Base-by-base conservation (phyloP, 2,329 filamentous ascomycete species). In the Pestalotiopsis sp. region DNA sequence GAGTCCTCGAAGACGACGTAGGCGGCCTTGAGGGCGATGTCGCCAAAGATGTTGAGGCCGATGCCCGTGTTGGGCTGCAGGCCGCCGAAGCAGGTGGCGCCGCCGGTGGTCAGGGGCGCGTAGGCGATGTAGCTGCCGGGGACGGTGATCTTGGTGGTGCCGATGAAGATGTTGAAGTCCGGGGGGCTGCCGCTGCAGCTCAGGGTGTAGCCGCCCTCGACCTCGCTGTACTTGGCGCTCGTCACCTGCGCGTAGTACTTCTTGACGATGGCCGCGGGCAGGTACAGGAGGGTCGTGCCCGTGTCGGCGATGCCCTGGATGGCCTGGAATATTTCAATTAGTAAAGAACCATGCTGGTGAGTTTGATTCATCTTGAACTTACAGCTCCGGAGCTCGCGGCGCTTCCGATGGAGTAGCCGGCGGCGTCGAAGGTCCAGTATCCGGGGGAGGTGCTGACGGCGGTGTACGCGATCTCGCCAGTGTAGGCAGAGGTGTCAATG, bases 401-500 rank as follows among this genome's bases (percentile, higher is more conserved):
- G 62, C 66, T 64, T 65, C 88, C 89, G 69, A 90, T 76, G 57
- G 79, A 78, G 79, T 88, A 91, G 62, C 85, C 86, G 36, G 83
- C 80, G 17, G 86, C 82, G 25, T 83, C 86, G 81, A 92, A 90
- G 65, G 84, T 81, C 90, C 90, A 92, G 82, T 87, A 91, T 14
- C 90, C 90, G 38, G 87, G 76, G 60, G 81, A 83, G 72, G 74
- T 82, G 78, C 90, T 85, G 67, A 90, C 87, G 14, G 84, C 75
- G 49, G 85, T 78, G 75, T 90, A 92, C 69, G 82, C 82, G 74
- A 92, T 86, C 45, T 80, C 70, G 61, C 89, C 90, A 0, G 82
- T 88, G 81, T 89, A 90, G 75, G 89, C 76, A 74, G 79, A 80
- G 41, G 74, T 74, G 78, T 92, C 88, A 69, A 91, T 87, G 80